These are phyloP conservation scores for Tricholoma hemisulphureum DNA, from an alignment of 768 basidiomycete genomes.

Conservation along the genomic window DNA sequence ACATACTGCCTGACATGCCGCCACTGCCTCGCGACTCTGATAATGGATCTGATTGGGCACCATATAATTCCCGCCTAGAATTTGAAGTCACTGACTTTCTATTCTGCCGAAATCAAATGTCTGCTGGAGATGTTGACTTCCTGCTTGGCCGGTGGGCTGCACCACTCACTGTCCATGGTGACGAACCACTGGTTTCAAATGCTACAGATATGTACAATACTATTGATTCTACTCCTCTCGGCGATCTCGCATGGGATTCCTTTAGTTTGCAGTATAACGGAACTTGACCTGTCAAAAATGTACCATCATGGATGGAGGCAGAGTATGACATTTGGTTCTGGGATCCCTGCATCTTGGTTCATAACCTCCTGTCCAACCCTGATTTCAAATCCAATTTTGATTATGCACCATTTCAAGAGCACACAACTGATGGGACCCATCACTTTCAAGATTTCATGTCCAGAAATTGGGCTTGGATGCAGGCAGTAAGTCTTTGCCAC, in stretches of 20 bases:
- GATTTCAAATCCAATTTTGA: background rate
- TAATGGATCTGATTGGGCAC: background rate
- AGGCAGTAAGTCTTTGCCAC: background rate
- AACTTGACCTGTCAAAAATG: background rate
- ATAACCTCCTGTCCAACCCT: background rate
- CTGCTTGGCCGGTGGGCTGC: conserved; percentile 18
- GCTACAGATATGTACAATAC: background rate
- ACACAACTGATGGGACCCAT: background rate
- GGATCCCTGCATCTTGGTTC: no score
- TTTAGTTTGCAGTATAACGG: no score
- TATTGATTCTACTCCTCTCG: conserved; percentile 6
- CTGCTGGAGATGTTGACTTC: background rate
- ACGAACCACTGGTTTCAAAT: background rate
- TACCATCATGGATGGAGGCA: conserved; percentile 1
- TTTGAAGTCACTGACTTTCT: background rate
- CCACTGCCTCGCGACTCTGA: background rate
- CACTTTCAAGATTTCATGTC: background rate
- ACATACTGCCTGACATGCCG: background rate
- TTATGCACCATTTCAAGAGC: background rate
- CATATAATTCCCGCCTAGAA: background rate
- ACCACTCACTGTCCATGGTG: background rate
- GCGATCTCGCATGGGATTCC: no score
- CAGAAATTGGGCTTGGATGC: no score
- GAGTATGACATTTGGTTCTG: no score
- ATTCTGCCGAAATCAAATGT: background rate